These are phyloP conservation scores for Plantago elongata DNA, from an alignment of 257 asterid genomes.

Conservation along the genomic window DNA sequence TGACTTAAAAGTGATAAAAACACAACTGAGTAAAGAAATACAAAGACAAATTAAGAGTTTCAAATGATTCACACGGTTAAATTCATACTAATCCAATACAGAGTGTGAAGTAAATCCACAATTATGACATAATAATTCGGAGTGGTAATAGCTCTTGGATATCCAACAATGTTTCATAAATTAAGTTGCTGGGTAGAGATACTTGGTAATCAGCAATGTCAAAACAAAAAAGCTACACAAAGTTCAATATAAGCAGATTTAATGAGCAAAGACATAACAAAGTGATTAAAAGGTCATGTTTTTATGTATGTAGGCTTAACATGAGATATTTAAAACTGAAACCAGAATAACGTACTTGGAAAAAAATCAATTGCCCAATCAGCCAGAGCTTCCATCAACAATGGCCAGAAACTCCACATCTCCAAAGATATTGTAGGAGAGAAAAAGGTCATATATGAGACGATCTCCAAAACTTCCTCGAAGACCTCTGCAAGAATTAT, in stretches of 20 bases:
- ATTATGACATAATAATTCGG: too few species aligned
- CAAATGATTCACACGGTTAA: too few species aligned
- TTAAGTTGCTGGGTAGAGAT: not conserved
- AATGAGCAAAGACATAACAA: not conserved
- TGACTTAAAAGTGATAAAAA: too few species aligned
- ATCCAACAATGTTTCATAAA: too few species aligned
- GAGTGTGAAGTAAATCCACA: too few species aligned
- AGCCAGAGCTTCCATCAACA: slow-evolving; percentile 87
- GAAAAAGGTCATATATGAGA: slow-evolving; percentile 93
- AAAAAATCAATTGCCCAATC: slow-evolving; percentile 99
- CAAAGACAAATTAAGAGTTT: too few species aligned
- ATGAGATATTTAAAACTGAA: not conserved
- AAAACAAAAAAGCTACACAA: slow-evolving; percentile 1
- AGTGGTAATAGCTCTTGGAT: too few species aligned
- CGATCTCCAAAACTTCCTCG: slow-evolving; percentile 98
- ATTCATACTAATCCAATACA: too few species aligned
- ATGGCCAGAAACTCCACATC: slow-evolving; percentile 99
- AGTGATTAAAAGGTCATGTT: not conserved
- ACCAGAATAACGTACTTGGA: slow-evolving; percentile 58
- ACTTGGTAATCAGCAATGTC: not conserved
- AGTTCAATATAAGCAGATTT: slow-evolving; percentile 6
- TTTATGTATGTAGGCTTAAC: too few species aligned
- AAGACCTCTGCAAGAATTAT: slow-evolving; percentile 74
- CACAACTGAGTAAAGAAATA: too few species aligned
- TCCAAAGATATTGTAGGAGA: slow-evolving; percentile 90